Percentiles rank a stretch among this genome's conserved stretches.
Evolutionary conservation across 2,329 filamentous ascomycete species (phyloP).

Genomic region (Arachnopeziza araneosa): DNA sequence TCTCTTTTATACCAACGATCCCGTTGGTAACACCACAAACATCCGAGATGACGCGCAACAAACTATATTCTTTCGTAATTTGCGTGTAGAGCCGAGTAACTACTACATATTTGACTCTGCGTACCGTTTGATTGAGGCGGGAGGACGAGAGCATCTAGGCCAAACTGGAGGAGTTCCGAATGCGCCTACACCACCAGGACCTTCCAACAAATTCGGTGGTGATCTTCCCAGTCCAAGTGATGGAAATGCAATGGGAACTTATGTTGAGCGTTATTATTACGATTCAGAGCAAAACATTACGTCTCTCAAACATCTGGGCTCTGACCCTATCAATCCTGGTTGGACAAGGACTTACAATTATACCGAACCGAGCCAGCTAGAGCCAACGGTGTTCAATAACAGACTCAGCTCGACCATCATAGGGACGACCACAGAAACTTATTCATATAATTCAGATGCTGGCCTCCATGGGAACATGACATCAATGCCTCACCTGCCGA

Average conservation of each 20-base stretch:
- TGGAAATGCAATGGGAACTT: background rate
- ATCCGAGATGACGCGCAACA: background rate
- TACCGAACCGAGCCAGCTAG: background rate
- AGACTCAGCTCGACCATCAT: background rate
- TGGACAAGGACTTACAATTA: background rate
- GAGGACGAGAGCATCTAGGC: background rate
- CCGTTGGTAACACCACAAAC: background rate
- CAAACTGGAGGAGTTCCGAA: background rate
- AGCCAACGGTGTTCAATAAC: background rate
- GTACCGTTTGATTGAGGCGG: background rate
- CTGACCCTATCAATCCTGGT: background rate
- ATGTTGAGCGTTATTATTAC: background rate
- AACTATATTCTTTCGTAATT: background rate
- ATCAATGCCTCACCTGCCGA: background rate
- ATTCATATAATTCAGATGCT: background rate
- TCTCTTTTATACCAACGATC: background rate
- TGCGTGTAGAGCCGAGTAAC: background rate
- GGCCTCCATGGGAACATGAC: background rate
- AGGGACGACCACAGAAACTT: background rate
- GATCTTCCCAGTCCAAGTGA: background rate
- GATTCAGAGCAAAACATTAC: background rate
- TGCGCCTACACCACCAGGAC: too few relatives aligned
- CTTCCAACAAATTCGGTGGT: background rate
- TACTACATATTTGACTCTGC: background rate
- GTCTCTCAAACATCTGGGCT: background rate